phyloP scores from a whole-genome alignment of 805 yeast species.

The Pichia ethanolica region DNA sequence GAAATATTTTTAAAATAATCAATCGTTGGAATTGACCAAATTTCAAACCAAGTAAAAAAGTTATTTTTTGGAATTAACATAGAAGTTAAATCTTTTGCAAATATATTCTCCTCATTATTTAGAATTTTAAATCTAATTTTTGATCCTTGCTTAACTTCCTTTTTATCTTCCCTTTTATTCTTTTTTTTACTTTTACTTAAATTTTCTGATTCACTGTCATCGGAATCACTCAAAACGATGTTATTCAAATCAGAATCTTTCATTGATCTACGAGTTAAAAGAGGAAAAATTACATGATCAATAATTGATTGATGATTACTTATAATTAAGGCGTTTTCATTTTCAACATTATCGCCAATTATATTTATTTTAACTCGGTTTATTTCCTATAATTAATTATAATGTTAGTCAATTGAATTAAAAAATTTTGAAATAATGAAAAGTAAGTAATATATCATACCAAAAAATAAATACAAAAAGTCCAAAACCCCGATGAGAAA shows the following conservation, averaged over 20 bases:
- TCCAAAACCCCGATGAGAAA: constrained; percentile 28
- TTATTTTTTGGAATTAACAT: constrained; percentile 37
- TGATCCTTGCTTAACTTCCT: neutral
- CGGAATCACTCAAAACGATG: neutral
- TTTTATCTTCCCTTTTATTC: neutral
- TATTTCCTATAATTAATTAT: constrained; percentile 21
- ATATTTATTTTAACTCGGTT: constrained; percentile 33
- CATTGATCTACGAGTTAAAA: constrained; percentile 28
- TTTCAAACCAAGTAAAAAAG: constrained; percentile 63
- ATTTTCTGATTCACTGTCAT: constrained; percentile 5
- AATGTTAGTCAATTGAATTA: constrained; percentile 1
- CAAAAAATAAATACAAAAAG: constrained; percentile 24
- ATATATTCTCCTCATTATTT: constrained; percentile 11
- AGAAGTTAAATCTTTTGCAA: constrained; percentile 22
- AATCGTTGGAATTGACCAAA: constrained; percentile 56
- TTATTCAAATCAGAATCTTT: neutral
- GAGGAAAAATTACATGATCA: constrained; percentile 53
- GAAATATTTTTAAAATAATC: constrained; percentile 39
- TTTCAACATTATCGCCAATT: constrained; percentile 36
- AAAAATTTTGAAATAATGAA: neutral
- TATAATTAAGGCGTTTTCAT: constrained; percentile 29
- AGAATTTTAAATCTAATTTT: neutral
- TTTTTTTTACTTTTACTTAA: neutral
- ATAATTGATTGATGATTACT: constrained; percentile 63
- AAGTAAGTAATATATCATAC: constrained; percentile 10